Base-by-base conservation (phyloP, 345 rosid species). In the Tarenaya hassleriana region DNA sequence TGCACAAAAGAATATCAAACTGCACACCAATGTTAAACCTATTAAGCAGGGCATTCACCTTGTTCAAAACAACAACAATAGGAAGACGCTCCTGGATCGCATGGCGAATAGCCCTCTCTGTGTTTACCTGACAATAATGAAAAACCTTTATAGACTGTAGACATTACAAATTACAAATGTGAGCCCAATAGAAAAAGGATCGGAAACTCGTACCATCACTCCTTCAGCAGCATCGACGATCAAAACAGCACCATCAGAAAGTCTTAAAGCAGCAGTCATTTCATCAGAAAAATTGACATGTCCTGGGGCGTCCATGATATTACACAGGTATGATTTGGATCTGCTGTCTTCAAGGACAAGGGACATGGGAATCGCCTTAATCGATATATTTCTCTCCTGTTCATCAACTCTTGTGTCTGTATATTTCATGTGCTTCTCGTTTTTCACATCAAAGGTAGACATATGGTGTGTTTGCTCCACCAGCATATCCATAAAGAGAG, bases 141-240 rank as follows among this genome's bases (percentile, higher is more conserved):
- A 4, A 18, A 21, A 16, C 39, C 13, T 52, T 39, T 39, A 7
- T 41, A 66, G 29, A 32, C 3, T 39, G 7, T 41, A 66, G 29
- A 32, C 3, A 10, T 33, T 21, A 16, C 34, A 46, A 51, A 58
- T 20, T 18, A 27, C 16, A 50, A 8, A 34, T n/a, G 20, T 7
- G 5, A 8, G 21, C 13, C 20, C 21, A 18, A 37, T 18, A 52
- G 13, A 60, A n/a, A 33, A 52, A 49, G 29, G 42, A 41, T n/a
- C n/a, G 9, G 19, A 47, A 63, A 50, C 27, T 31, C 67, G 0
- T 37, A 68, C 73, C 73, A 68, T 68, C 21, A 92, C 90, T 58
- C 96, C 96, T 76, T 88, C 98, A 61, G 90, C 98, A 37, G 98
- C 96, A 75, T 92, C 98, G 56, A 88, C 96, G 66, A 92, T 65